Evolutionary conservation across 805 yeast species (phyloP).

Genomic region (Pichia kluyveri): DNA sequence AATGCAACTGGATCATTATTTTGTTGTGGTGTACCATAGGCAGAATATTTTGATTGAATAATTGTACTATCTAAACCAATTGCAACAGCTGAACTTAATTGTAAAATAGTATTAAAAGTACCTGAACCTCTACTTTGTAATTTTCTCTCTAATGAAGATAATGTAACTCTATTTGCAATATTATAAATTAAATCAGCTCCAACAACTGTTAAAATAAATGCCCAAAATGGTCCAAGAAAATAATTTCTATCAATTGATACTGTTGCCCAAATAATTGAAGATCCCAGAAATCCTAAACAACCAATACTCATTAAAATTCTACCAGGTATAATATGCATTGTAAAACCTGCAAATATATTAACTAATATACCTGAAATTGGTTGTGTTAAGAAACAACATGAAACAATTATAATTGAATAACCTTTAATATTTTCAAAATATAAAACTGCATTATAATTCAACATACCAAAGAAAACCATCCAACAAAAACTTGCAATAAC

Average conservation of each 20-base stretch:
- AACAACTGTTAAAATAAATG: slow-evolving; percentile 30
- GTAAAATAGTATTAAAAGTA: slow-evolving; percentile 35
- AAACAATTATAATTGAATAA: slow-evolving; percentile 32
- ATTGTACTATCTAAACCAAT: slow-evolving; percentile 34
- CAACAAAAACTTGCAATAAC: slow-evolving; percentile 29
- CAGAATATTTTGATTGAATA: slow-evolving; percentile 24
- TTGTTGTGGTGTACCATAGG: slow-evolving; percentile 24
- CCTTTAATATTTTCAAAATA: slow-evolving; percentile 34
- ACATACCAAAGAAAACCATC: slow-evolving; percentile 34
- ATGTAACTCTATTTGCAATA: slow-evolving; percentile 34
- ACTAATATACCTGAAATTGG: slow-evolving; percentile 34
- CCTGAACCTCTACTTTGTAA: slow-evolving; percentile 41
- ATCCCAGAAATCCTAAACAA: slow-evolving; percentile 26
- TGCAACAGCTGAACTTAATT: slow-evolving; percentile 33
- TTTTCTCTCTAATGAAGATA: slow-evolving; percentile 30
- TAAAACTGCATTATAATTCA: slow-evolving; percentile 31
- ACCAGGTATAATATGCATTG: slow-evolving; percentile 38
- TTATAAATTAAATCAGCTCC: slow-evolving; percentile 42
- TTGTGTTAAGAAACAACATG: slow-evolving; percentile 36
- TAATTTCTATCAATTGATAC: slow-evolving; percentile 27
- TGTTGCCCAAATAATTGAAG: slow-evolving; percentile 36
- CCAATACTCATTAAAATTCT: slow-evolving; percentile 28
- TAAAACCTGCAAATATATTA: slow-evolving; percentile 37
- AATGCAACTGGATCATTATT: slow-evolving; percentile 16
- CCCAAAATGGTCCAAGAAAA: slow-evolving; percentile 39